Conservation (phyloP, 192 early-diverging fungal species). For the Linnemannia schmuckeri region DNA sequence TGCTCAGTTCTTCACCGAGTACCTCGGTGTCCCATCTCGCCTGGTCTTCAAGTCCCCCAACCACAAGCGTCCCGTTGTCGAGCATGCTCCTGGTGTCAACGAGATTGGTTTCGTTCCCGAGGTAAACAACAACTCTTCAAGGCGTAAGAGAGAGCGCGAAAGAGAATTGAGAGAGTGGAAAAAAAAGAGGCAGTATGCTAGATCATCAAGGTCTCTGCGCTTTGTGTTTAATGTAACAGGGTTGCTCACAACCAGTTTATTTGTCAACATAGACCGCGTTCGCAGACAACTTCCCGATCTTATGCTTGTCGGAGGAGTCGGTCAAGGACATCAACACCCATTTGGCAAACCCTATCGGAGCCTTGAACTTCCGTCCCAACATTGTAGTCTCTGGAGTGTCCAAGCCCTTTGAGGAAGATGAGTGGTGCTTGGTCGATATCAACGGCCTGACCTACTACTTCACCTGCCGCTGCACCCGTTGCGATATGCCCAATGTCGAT, state of each 20-base stretch:
- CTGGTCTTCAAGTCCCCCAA: constrained; percentile 65
- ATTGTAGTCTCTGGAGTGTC: constrained; percentile 66
- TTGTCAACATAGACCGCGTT: constrained; percentile 72
- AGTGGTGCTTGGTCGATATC: constrained; percentile 71
- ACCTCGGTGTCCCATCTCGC: constrained; percentile 56
- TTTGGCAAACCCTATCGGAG: constrained; percentile 61
- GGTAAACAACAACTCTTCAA: constrained; percentile 3
- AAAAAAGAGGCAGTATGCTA: background rate
- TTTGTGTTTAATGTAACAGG: background rate
- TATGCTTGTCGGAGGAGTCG: constrained; percentile 70
- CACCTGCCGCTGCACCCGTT: constrained; percentile 69
- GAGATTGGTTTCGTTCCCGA: constrained; percentile 46
- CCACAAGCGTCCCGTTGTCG: constrained; percentile 54
- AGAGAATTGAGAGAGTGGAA: background rate
- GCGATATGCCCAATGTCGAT: constrained; percentile 73
- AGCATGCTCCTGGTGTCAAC: constrained; percentile 60
- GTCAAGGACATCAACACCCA: constrained; percentile 73
- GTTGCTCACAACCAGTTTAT: background rate
- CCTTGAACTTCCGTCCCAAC: constrained; percentile 83
- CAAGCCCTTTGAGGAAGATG: constrained; percentile 78
- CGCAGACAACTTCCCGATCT: constrained; percentile 83
- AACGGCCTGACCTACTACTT: constrained; percentile 61
- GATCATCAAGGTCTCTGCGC: background rate
- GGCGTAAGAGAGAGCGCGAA: background rate
- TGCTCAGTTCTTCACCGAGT: constrained; percentile 68